These are phyloP conservation scores for Globisporangium megalacanthum DNA, from an alignment of 352 stramenopile genomes.

Conservation along the genomic window DNA sequence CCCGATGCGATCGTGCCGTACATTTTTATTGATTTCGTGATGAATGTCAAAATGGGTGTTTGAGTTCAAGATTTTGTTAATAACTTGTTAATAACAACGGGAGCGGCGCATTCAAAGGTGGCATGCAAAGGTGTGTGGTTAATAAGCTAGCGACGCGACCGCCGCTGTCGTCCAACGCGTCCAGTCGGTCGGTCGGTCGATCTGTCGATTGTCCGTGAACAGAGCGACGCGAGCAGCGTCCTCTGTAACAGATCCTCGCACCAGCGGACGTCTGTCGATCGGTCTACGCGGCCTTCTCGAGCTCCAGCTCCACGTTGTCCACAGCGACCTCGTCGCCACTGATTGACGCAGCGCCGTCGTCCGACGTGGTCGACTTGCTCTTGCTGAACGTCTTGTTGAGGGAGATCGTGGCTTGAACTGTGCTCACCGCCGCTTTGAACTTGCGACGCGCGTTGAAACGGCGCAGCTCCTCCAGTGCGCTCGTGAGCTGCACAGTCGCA, in stretches of 20 bases:
- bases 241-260: too few species aligned
- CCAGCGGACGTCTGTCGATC: not conserved
- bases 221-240: too few species aligned
- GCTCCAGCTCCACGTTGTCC: constrained; percentile 21
- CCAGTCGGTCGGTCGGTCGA: too few species aligned
- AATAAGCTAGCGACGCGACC: too few species aligned
- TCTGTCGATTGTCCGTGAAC: too few species aligned
- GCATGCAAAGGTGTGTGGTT: too few species aligned
- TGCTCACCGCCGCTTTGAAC: constrained; percentile 92
- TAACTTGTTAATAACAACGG: too few species aligned
- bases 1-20: constrained; percentile 41
- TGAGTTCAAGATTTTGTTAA: not conserved
- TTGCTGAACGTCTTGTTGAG: constrained; percentile 79
- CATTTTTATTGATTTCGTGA: constrained; percentile 17
- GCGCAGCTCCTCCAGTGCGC: constrained; percentile 88
- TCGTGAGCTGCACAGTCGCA: constrained; percentile 87
- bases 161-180: not conserved
- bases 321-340: constrained; percentile 10
- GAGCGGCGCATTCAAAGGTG: not conserved
- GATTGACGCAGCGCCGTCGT: constrained; percentile 4
- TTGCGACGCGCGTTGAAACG: constrained; percentile 94
- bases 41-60: not conserved
- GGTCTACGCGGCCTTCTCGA: constrained; percentile 15
- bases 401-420: constrained; percentile 65
- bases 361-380: constrained; percentile 24